These are phyloP conservation scores for Carallia pectinifolia DNA, from an alignment of 345 rosid genomes.

Conservation along the genomic window DNA sequence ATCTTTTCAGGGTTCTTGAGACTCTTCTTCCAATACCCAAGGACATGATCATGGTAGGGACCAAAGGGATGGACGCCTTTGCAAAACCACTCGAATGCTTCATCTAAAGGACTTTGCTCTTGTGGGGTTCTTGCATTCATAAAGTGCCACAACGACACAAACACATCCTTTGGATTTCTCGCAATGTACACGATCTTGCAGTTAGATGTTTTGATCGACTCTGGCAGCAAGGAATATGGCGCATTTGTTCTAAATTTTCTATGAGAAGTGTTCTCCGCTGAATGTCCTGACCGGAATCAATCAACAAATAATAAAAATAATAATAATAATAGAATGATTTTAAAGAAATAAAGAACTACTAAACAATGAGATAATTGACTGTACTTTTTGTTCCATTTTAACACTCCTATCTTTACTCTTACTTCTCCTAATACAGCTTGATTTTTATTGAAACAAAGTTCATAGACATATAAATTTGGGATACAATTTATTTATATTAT, in stretches of 20 bases:
- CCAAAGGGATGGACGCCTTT: slow-evolving; percentile 33
- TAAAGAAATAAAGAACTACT: no score
- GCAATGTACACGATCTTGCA: background rate
- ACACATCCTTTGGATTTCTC: background rate
- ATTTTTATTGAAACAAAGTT: no score
- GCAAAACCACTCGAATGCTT: slow-evolving; percentile 30
- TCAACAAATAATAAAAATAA: no score
- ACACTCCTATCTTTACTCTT: no score
- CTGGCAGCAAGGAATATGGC: background rate
- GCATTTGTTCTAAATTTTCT: background rate
- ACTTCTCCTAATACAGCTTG: no score
- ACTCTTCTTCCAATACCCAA: slow-evolving; percentile 36
- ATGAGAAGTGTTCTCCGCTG: no score
- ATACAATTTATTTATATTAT: no score
- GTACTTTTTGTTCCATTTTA: no score
- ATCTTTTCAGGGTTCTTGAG: slow-evolving; percentile 19
- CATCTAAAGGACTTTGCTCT: background rate
- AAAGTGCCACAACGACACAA: background rate
- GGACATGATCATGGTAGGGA: slow-evolving; percentile 35
- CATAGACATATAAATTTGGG: no score
- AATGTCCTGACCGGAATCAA: no score
- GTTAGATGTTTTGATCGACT: background rate
- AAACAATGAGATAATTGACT: no score
- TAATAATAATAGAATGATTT: no score
- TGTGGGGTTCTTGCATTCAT: background rate